Evolutionary conservation across 1,139 yeast species (phyloP), one percentile per base, ranked within the genome.

Genomic region (Candida labiduridarum): DNA sequence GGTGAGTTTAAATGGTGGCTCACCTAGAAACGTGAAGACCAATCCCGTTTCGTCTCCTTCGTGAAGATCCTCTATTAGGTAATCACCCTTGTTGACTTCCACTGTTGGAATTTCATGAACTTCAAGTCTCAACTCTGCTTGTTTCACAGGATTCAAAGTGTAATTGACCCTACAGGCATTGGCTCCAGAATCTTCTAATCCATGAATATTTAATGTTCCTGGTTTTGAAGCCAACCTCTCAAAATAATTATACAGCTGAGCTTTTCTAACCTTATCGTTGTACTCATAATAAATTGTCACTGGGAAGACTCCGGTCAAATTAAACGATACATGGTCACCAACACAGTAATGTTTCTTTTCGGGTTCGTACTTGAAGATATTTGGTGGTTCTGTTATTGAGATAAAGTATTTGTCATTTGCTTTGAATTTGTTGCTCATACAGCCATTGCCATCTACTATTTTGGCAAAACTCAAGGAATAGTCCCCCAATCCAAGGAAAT

Each of bases 51-150:
- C 85, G 53, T 87, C 95, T 44, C 98, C 99, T 63, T 90, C 96
- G 59, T 91, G 96, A 44, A 94, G 87, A 64, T 90, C 95, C 53
- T 72, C 77, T 49, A 86, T 81, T n/a, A 85, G 72, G 25, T 82
- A 76, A 50, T 84, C 86, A 39, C 96, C 96, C 59, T 87, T 89
- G 44, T 87, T 83, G 14, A 92, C 84, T 55, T 86, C 91, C n/a
- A 92, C 97, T 0, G 96, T 85, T 10, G 99, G 99, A 38, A 92
- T 78, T 31, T 87, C 90, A 60, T 89, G 92, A 14, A 94, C 80
- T 6, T 67, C 64, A 9, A 88, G 75, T 8, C 74, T 68, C 53
- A 87, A 68, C 12, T 73, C 79, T 4, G 76, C 72, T 33, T 58
- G 60, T 45, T 72, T 74, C 1, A 64, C 67, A 7, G 69, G 64